Conservation (phyloP, 768 basidiomycete genomes). For the Lactifluus echinatus region DNA sequence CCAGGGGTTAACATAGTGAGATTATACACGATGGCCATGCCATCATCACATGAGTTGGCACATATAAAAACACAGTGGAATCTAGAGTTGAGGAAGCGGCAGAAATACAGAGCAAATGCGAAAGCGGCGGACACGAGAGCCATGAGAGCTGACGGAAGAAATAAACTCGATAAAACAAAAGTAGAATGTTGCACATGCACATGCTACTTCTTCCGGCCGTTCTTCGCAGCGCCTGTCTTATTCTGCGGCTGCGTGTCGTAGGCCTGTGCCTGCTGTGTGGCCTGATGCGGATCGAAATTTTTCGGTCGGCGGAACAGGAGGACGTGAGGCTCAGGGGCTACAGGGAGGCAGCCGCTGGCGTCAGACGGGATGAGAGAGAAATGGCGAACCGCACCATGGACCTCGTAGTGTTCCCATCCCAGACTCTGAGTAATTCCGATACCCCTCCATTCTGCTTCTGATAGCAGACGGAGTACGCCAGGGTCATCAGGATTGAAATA, state of each 20-base stretch:
- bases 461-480: slow-evolving; percentile 71
- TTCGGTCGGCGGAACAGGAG: slow-evolving; percentile 83
- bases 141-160: slow-evolving; percentile 22
- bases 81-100: neutral
- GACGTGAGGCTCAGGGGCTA: slow-evolving; percentile 90
- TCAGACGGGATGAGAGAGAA: neutral
- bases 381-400: slow-evolving; percentile 58
- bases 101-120: slow-evolving; percentile 13
- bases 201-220: slow-evolving; percentile 35
- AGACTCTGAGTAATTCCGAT: slow-evolving; percentile 95
- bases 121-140: slow-evolving; percentile 20
- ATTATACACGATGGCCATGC: neutral
- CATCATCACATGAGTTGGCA: neutral
- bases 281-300: slow-evolving; percentile 39
- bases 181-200: too few relatives aligned
- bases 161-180: neutral
- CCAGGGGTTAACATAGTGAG: neutral
- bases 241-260: slow-evolving; percentile 20
- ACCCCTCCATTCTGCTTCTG: slow-evolving; percentile 89
- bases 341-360: neutral
- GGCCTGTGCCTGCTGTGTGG: slow-evolving; percentile 17
- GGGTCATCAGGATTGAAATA: slow-evolving; percentile 66
- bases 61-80: slow-evolving; percentile 1
- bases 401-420: slow-evolving; percentile 96
- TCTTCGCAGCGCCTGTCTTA: slow-evolving; percentile 28